phyloP scores from a whole-genome alignment of 2,329 filamentous ascomycete species.

The Ophiostoma australiae region DNA sequence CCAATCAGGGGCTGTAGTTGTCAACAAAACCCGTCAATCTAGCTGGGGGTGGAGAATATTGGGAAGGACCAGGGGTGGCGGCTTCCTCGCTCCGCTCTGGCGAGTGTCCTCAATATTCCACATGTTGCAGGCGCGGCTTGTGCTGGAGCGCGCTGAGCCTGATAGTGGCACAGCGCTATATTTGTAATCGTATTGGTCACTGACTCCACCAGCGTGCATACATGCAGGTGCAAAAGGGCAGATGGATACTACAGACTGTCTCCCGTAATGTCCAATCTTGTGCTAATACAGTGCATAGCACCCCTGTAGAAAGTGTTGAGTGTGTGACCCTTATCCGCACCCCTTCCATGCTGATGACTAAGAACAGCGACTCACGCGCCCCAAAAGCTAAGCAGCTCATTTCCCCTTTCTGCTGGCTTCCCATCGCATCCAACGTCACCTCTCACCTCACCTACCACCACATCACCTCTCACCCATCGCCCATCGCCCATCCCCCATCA shows the following conservation, averaged over 20 bases:
- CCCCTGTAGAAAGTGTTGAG: constrained; percentile 1
- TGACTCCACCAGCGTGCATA: neutral
- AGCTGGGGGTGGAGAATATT: constrained; percentile 15
- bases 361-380: neutral
- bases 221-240: neutral
- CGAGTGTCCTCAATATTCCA: neutral
- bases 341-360: neutral
- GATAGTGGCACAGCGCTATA: constrained; percentile 19
- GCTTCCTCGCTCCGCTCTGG: constrained; percentile 16
- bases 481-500: too few relatives aligned
- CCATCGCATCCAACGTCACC: constrained; percentile 11
- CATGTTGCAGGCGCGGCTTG: constrained; percentile 1
- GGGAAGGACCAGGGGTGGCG: constrained; percentile 15
- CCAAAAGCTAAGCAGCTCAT: constrained; percentile 10
- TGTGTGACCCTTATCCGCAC: neutral
- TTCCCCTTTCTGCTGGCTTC: constrained; percentile 16
- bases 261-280: neutral
- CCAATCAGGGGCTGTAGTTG: constrained; percentile 16
- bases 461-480: neutral
- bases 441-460: neutral
- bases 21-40: constrained; percentile 18
- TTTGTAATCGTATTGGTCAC: constrained; percentile 22
- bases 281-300: neutral
- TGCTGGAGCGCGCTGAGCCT: constrained; percentile 13
- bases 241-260: neutral